These are phyloP conservation scores for Aureobasidium namibiae DNA, from an alignment of 2,329 filamentous ascomycete species.

Conservation along the genomic window DNA sequence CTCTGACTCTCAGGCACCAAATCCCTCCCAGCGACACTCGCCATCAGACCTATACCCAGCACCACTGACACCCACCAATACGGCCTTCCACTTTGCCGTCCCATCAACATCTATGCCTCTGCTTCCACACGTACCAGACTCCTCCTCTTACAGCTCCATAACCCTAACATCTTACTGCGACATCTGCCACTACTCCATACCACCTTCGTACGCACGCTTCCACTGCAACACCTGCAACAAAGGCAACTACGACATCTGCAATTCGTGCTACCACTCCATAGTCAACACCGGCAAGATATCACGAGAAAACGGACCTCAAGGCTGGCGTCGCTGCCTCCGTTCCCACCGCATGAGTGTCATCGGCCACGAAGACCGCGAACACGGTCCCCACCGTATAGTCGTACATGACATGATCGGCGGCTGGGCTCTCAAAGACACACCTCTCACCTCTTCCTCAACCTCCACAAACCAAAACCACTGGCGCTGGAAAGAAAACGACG, in stretches of 20 bases:
- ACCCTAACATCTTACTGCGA: slow-evolving; percentile 71
- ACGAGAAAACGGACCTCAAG: slow-evolving; percentile 64
- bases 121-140: slow-evolving; percentile 31
- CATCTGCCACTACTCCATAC: slow-evolving; percentile 65
- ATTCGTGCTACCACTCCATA: slow-evolving; percentile 64
- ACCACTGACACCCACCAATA: slow-evolving; percentile 14
- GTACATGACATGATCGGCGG: slow-evolving; percentile 72
- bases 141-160: slow-evolving; percentile 36
- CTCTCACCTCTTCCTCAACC: background rate
- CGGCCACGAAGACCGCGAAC: slow-evolving; percentile 61
- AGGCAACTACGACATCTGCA: slow-evolving; percentile 85
- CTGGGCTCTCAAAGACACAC: slow-evolving; percentile 49
- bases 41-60: slow-evolving; percentile 1
- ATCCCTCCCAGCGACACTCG: background rate
- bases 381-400: slow-evolving; percentile 60
- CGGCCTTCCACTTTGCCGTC: slow-evolving; percentile 14
- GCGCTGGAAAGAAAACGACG: slow-evolving; percentile 30
- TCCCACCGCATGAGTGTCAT: slow-evolving; percentile 81
- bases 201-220: slow-evolving; percentile 59
- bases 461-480: slow-evolving; percentile 18
- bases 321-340: slow-evolving; percentile 70
- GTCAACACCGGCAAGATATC: slow-evolving; percentile 57
- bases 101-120: background rate
- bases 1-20: slow-evolving; percentile 3
- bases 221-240: slow-evolving; percentile 72